Base-by-base conservation (phyloP, 2,329 filamentous ascomycete species). In the Emergomyces africanus region DNA sequence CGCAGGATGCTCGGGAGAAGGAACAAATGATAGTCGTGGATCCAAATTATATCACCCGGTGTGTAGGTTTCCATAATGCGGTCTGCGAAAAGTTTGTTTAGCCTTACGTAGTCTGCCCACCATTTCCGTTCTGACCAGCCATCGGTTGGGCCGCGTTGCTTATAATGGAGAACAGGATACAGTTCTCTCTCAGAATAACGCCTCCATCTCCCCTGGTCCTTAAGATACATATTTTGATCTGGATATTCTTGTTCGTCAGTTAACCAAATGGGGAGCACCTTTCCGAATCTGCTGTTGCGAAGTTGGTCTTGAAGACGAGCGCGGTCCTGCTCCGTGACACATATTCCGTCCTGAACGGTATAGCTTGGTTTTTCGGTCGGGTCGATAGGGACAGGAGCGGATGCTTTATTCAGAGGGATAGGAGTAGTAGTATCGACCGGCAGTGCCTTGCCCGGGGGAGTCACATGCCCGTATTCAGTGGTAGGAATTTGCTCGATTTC, bases 91-190 rank as follows among this genome's bases (percentile, higher is more conserved):
- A 90, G 85, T 69, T 90, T 86, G 76, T 96, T 97, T 83, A 96
- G 87, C 57, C 87, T 86, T 71, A 90, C 88, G 75, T 96, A 97
- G 74, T 97, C 90, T 30, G 87, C 84, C 91, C 92, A 97, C 66
- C 90, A 85, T 48, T 87, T 80, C 57, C 89, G 85, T 70, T 94
- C 89, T 20, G 84, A 84, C 65, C 88, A 84, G 41, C 90, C 90
- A 71, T 96, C 89, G 14, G 85, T 89, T 1, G 92, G 90, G 71
- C 91, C 89, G 69, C 95, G 89, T 69, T 94, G 89, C 75, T 95
- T 95, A 79, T 97, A 97, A 74, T 97, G 92, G 71, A 96, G 90
- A 10, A 96, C 81, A 0, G 89, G 90, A 75, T 95, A 96, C 33
- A 97, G 79, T 67, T 96, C 89, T 69, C 91, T 85, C 75, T 96